Conservation (phyloP, 2,329 filamentous ascomycete species). For the Penicillium brasilianum region DNA sequence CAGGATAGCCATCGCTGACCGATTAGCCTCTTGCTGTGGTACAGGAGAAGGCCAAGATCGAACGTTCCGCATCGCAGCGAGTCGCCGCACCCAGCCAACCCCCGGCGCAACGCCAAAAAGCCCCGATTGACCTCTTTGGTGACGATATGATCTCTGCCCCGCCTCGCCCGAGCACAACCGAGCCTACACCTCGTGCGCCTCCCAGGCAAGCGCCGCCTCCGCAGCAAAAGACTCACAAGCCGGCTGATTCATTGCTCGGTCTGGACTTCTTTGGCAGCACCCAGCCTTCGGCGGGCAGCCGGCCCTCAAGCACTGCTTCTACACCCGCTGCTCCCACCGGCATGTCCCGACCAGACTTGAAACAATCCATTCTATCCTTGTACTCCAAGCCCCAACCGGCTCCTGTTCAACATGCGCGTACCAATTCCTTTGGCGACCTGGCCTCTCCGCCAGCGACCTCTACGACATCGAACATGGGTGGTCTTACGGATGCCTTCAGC, state of each 20-base stretch:
- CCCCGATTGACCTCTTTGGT: constrained; percentile 79
- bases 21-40: constrained; percentile 67
- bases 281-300: constrained; percentile 68
- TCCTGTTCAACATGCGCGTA: constrained; percentile 58
- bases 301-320: constrained; percentile 80
- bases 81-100: constrained; percentile 52
- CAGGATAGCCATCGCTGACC: constrained; percentile 26
- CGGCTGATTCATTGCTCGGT: constrained; percentile 83
- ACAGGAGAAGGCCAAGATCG: constrained; percentile 72
- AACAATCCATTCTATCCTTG: constrained; percentile 94
- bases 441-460: constrained; percentile 56
- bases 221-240: constrained; percentile 65
- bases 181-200: constrained; percentile 68
- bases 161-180: constrained; percentile 73
- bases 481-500: constrained; percentile 81
- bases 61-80: constrained; percentile 62
- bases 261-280: constrained; percentile 86
- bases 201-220: constrained; percentile 66
- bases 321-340: constrained; percentile 61
- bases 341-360: constrained; percentile 86
- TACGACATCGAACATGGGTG: constrained; percentile 56
- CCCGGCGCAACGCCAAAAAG: constrained; percentile 51
- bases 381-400: constrained; percentile 80
- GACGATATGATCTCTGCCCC: constrained; percentile 68
- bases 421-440: constrained; percentile 71